These are phyloP conservation scores for Chaetothyriales sp. DNA, from an alignment of 2,329 filamentous ascomycete species.

Conservation along the genomic window DNA sequence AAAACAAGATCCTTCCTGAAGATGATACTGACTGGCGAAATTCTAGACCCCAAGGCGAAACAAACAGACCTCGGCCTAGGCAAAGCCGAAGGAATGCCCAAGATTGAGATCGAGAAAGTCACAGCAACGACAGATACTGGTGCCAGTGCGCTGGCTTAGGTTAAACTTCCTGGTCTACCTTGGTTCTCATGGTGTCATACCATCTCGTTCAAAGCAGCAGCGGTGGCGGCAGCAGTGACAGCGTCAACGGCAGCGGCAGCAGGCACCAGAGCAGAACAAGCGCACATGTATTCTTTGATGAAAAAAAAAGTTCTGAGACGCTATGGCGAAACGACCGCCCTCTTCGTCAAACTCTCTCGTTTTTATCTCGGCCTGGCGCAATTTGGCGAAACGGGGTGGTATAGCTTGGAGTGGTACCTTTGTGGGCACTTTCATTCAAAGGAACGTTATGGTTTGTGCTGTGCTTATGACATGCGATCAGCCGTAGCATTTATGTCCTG, in stretches of 20 bases:
- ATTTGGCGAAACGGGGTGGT: neutral
- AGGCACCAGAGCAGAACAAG: neutral
- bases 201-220: neutral
- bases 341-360: neutral
- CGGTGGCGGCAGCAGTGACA: too few species aligned
- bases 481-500: neutral
- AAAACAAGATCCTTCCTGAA: slow-evolving; percentile 59
- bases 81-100: slow-evolving; percentile 53
- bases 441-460: neutral
- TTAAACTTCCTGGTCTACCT: neutral
- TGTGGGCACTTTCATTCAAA: neutral
- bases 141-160: neutral
- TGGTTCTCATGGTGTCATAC: neutral
- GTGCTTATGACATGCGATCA: neutral
- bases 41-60: slow-evolving; percentile 49
- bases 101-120: slow-evolving; percentile 45
- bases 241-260: too few species aligned
- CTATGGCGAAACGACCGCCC: neutral
- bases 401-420: neutral
- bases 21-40: neutral
- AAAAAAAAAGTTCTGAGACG: neutral
- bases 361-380: neutral
- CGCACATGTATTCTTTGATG: neutral
- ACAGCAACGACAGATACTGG: slow-evolving; percentile 25
- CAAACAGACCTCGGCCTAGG: slow-evolving; percentile 57